These are phyloP conservation scores for Clitoria ternatea DNA, from an alignment of 306 rosid species.

Conservation along the genomic window DNA sequence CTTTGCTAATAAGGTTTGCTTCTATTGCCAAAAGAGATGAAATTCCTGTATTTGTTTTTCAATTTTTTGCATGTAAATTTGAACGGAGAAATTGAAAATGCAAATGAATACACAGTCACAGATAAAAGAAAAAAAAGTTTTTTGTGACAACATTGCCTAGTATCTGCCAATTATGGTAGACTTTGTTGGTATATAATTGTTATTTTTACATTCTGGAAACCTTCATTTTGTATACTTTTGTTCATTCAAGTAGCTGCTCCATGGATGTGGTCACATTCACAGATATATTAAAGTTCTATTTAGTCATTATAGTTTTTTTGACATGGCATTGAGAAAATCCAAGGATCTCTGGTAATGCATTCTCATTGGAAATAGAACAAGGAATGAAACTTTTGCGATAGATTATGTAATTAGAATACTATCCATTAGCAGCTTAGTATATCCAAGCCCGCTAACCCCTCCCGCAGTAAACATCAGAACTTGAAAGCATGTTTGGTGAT, in stretches of 20 bases:
- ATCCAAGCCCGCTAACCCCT: neutral
- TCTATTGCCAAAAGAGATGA: neutral
- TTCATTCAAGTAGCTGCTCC: neutral
- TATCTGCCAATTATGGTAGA: no score
- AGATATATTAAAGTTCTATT: neutral
- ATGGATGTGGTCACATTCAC: neutral
- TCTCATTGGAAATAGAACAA: neutral
- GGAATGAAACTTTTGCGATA: neutral
- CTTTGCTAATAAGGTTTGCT: neutral
- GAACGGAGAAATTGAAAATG: neutral
- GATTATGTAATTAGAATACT: neutral
- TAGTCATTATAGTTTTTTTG: neutral
- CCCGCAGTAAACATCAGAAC: neutral
- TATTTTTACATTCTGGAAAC: neutral
- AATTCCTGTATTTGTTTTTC: neutral
- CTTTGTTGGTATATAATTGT: neutral
- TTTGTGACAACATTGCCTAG: no score
- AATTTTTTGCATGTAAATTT: neutral
- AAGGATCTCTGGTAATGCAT: neutral
- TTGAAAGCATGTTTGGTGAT: neutral
- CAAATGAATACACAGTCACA: neutral
- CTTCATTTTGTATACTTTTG: neutral
- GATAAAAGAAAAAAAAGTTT: neutral
- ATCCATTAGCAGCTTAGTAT: neutral
- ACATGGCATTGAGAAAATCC: neutral